These are phyloP conservation scores for Haplosporangium gracile DNA, from an alignment of 192 early-diverging fungal species.

Conservation along the genomic window DNA sequence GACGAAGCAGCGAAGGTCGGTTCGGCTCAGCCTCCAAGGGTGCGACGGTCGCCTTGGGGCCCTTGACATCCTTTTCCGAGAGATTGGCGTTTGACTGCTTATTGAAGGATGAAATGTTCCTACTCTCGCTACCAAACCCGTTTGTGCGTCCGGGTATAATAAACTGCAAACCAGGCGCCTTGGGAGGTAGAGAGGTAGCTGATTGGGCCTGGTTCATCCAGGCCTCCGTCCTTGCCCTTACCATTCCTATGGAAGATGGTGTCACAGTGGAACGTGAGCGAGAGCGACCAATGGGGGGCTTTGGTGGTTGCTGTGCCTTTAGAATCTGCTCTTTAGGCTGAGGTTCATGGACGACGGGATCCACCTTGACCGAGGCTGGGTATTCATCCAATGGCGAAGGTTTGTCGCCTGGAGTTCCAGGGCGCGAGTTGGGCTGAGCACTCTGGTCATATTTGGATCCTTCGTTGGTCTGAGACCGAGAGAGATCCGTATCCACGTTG, in stretches of 20 bases:
- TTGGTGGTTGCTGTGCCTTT: neutral
- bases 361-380: conserved; percentile 8
- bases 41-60: neutral
- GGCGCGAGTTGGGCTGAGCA: neutral
- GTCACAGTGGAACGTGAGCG: conserved; percentile 38
- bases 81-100: neutral
- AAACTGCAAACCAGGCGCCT: conserved; percentile 10
- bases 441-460: neutral
- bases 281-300: conserved; percentile 4
- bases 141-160: neutral
- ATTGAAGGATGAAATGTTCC: neutral
- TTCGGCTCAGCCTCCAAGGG: conserved; percentile 1
- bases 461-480: neutral
- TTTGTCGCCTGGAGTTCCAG: conserved; percentile 2
- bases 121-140: neutral
- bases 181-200: neutral
- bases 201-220: conserved; percentile 42
- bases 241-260: conserved; percentile 14
- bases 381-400: neutral
- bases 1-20: conserved; percentile 22
- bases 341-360: conserved; percentile 7
- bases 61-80: conserved; percentile 15
- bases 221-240: conserved; percentile 42
- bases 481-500: neutral
- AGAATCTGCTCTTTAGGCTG: neutral